These are phyloP conservation scores for Erodium chrysanthum DNA, from an alignment of 441 rosid species.

Conservation along the genomic window DNA sequence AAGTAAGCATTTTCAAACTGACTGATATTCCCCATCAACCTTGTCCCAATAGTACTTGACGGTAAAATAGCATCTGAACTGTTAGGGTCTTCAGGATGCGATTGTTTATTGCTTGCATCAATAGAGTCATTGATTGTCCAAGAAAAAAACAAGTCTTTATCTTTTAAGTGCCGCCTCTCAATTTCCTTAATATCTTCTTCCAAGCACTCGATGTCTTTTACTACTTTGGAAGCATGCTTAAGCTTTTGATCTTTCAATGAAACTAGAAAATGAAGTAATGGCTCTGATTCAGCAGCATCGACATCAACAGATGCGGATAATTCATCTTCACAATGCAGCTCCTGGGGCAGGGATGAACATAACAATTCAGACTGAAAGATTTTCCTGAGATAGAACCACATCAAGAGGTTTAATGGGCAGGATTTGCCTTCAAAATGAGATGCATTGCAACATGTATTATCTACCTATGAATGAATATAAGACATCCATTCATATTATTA, in stretches of 20 bases:
- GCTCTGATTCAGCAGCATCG: slow-evolving; percentile 70
- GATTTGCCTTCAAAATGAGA: background rate
- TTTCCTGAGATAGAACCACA: slow-evolving; percentile 52
- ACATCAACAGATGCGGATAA: slow-evolving; percentile 51
- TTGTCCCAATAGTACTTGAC: slow-evolving; percentile 36
- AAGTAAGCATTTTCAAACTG: slow-evolving; percentile 24
- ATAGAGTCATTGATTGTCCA: slow-evolving; percentile 20
- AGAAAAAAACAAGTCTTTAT: slow-evolving; percentile 25
- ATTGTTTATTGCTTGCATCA: slow-evolving; percentile 24
- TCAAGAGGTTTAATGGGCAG: background rate
- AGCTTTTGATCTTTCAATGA: slow-evolving; percentile 59
- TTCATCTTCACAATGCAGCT: slow-evolving; percentile 36
- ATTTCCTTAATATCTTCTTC: slow-evolving; percentile 50
- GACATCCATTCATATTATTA: background rate
- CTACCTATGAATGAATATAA: background rate
- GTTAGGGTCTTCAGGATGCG: slow-evolving; percentile 23
- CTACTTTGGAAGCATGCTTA: slow-evolving; percentile 53
- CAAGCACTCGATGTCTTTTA: background rate
- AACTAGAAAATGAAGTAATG: slow-evolving; percentile 64
- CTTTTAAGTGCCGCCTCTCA: slow-evolving; percentile 43
- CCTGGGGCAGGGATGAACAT: slow-evolving; percentile 49
- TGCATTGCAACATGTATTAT: background rate
- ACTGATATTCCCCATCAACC: slow-evolving; percentile 47
- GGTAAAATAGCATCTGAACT: slow-evolving; percentile 25
- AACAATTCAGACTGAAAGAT: slow-evolving; percentile 74